Conservation (phyloP, 495 filamentous ascomycete species). For the Podospora comata region DNA sequence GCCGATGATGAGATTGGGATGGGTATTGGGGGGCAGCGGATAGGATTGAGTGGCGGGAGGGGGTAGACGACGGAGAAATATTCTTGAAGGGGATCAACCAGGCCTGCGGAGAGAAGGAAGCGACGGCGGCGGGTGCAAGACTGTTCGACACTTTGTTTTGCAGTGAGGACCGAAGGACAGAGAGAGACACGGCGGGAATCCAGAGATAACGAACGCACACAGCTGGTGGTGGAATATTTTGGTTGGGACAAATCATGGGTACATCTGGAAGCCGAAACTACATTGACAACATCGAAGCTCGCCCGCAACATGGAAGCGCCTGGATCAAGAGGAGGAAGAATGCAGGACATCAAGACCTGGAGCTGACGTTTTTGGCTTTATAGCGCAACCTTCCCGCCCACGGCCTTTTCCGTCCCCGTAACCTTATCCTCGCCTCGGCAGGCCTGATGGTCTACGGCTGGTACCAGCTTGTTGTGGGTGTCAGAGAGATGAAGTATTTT, state of each 20-base stretch:
- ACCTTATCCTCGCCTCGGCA: conserved; percentile 71
- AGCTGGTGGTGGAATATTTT: no score
- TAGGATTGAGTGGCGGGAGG: background rate
- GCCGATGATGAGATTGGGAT: no score
- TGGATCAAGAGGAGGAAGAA: background rate
- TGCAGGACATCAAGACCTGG: background rate
- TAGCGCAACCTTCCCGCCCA: conserved; percentile 90
- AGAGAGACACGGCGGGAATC: no score
- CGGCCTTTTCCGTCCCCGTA: conserved; percentile 73
- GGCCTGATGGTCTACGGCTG: conserved; percentile 82
- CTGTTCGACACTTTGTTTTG: no score
- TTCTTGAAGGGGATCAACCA: background rate
- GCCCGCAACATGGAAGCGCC: no score
- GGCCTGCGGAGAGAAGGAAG: no score
- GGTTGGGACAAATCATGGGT: no score
- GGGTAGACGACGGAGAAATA: background rate
- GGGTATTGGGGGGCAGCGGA: background rate
- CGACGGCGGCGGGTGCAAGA: no score
- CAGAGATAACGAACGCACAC: no score
- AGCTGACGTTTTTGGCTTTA: conserved; percentile 18
- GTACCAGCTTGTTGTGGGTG: conserved; percentile 73
- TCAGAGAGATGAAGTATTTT: conserved; percentile 82
- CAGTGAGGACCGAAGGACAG: no score
- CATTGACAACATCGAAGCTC: no score
- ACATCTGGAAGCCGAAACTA: no score